Evolutionary conservation across 495 filamentous ascomycete species (phyloP).

Genomic region (Melanomma pulvis-pyrius): DNA sequence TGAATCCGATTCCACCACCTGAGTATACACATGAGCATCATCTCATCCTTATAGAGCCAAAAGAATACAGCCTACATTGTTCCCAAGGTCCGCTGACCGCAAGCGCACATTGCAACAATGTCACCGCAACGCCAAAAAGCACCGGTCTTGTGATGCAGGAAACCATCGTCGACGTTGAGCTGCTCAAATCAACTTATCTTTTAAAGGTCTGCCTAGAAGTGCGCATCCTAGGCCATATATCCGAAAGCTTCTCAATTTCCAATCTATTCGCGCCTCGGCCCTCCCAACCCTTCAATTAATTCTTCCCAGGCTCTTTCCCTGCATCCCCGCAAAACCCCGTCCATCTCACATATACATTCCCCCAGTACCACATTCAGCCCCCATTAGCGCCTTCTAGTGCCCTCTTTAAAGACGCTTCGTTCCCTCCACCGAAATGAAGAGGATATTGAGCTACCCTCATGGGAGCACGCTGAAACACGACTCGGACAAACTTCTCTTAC

Average conservation of each 20-base stretch:
- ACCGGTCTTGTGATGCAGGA: neutral
- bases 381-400: neutral
- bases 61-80: slow-evolving; percentile 1
- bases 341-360: neutral
- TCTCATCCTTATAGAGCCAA: neutral
- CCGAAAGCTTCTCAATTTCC: neutral
- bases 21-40: neutral
- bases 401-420: neutral
- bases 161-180: neutral
- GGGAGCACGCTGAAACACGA: neutral
- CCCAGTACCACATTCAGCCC: neutral
- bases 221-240: neutral
- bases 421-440: neutral
- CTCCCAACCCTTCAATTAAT: neutral
- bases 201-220: neutral
- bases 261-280: neutral
- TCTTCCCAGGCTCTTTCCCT: slow-evolving; percentile 6
- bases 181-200: neutral
- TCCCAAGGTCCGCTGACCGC: slow-evolving; percentile 5
- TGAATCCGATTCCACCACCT: slow-evolving; percentile 12
- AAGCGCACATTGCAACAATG: slow-evolving; percentile 1
- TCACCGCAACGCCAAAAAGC: slow-evolving; percentile 1
- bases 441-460: neutral
- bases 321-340: slow-evolving; percentile 1
- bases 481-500: neutral